Evolutionary conservation across 371 early-diverging fungal species (phyloP).

Genomic region (Mucor irregularis): DNA sequence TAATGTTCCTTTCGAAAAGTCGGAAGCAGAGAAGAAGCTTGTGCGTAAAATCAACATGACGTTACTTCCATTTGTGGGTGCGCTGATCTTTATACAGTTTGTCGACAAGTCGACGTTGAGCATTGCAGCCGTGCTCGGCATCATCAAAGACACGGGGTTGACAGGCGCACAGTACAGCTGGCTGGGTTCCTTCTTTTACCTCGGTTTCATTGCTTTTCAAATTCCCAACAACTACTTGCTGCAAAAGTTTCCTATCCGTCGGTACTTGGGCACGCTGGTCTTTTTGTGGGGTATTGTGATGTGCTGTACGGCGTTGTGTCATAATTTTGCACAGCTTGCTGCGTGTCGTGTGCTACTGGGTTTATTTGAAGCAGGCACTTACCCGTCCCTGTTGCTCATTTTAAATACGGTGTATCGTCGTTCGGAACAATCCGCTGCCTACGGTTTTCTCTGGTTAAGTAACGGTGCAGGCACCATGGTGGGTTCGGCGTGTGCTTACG

Average conservation of each 20-base stretch:
- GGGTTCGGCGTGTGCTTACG: conserved; percentile 18
- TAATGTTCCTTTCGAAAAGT: conserved; percentile 4
- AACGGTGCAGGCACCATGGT: conserved; percentile 30
- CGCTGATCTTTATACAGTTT: conserved; percentile 36
- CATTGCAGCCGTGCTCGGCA: conserved; percentile 28
- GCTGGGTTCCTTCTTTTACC: conserved; percentile 34
- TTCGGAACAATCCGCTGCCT: conserved; percentile 29
- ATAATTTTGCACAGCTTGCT: conserved; percentile 29
- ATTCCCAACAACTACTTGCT: conserved; percentile 31
- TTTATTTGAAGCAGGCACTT: conserved; percentile 31
- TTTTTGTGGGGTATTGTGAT: conserved; percentile 37
- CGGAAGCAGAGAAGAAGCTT: conserved; percentile 27
- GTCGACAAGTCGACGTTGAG: conserved; percentile 36
- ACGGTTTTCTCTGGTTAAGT: conserved; percentile 19
- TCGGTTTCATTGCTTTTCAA: conserved; percentile 35
- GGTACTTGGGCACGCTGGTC: conserved; percentile 27
- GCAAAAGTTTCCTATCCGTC: conserved; percentile 31
- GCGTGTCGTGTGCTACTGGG: conserved; percentile 32
- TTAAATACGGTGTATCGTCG: conserved; percentile 34
- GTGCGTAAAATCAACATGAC: conserved; percentile 31
- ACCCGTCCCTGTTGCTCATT: conserved; percentile 31
- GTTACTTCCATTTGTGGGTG: conserved; percentile 31
- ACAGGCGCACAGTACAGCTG: conserved; percentile 28
- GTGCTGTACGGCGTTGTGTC: conserved; percentile 21
- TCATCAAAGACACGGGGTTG: conserved; percentile 26